phyloP scores from a whole-genome alignment of 129 eudicot genomes.

The Tagetes erecta region DNA sequence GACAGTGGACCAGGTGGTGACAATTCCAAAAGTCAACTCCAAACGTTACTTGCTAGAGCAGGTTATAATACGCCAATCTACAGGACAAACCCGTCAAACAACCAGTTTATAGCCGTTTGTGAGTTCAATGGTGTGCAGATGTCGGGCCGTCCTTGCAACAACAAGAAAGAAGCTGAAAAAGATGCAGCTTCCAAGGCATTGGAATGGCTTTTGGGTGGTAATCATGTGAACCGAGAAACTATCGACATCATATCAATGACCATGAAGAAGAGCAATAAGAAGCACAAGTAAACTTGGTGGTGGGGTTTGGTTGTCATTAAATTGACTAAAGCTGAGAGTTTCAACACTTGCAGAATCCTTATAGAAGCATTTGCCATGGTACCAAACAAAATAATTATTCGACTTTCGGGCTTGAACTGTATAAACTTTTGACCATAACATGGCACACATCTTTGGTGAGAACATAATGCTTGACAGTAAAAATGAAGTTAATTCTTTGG shows the following conservation, averaged over 20 bases:
- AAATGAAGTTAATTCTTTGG: slow-evolving; percentile 2
- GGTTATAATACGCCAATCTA: slow-evolving; percentile 63
- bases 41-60: slow-evolving; percentile 73
- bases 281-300: slow-evolving; percentile 35
- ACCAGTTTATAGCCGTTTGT: slow-evolving; percentile 58
- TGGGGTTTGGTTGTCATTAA: background rate
- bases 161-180: slow-evolving; percentile 84
- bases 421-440: slow-evolving; percentile 13
- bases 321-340: background rate
- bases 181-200: slow-evolving; percentile 83
- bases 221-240: slow-evolving; percentile 44
- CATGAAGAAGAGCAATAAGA: slow-evolving; percentile 72
- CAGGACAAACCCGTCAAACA: slow-evolving; percentile 48
- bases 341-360: slow-evolving; percentile 10
- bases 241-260: slow-evolving; percentile 64
- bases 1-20: slow-evolving; percentile 90
- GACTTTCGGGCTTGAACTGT: background rate
- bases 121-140: slow-evolving; percentile 70
- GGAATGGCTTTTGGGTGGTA: slow-evolving; percentile 62
- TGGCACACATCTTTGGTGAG: background rate
- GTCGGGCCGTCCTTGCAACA: slow-evolving; percentile 60
- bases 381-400: slow-evolving; percentile 8
- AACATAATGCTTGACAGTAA: background rate
- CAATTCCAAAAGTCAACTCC: slow-evolving; percentile 78
- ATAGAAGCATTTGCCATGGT: slow-evolving; percentile 5